phyloP scores from a whole-genome alignment of 164 flowering plant genomes.

The Sedum album region DNA sequence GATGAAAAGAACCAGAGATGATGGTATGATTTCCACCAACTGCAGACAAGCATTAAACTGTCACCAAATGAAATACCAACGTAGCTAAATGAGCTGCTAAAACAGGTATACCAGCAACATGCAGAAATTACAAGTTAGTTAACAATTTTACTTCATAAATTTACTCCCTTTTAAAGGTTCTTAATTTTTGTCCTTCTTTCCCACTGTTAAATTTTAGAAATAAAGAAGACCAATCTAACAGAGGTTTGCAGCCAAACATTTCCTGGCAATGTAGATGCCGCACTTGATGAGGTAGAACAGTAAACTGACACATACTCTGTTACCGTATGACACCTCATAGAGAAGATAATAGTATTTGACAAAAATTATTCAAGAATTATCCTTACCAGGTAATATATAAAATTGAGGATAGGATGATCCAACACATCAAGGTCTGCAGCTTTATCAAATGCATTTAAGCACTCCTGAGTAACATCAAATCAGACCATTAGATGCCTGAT shows the following conservation, averaged over 20 bases:
- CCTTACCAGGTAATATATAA: slow-evolving; percentile 70
- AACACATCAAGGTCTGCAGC: slow-evolving; percentile 84
- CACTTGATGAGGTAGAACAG: neutral
- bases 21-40: slow-evolving; percentile 89
- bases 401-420: slow-evolving; percentile 81
- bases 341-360: too few relatives aligned
- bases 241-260: neutral
- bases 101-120: neutral
- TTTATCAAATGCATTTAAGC: slow-evolving; percentile 77
- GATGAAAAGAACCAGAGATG: slow-evolving; percentile 75
- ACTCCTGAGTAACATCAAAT: slow-evolving; percentile 38
- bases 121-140: neutral
- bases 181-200: neutral
- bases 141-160: neutral
- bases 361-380: slow-evolving; percentile 9
- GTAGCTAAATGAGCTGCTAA: neutral
- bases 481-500: neutral
- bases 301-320: neutral
- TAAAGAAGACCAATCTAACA: neutral
- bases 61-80: neutral
- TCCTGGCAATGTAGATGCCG: neutral
- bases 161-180: neutral
- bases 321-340: neutral
- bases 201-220: neutral
- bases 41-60: slow-evolving; percentile 17